Evolutionary conservation across 108 stramenopile species (phyloP).

Genomic region (Cyclotella distinguenda): DNA sequence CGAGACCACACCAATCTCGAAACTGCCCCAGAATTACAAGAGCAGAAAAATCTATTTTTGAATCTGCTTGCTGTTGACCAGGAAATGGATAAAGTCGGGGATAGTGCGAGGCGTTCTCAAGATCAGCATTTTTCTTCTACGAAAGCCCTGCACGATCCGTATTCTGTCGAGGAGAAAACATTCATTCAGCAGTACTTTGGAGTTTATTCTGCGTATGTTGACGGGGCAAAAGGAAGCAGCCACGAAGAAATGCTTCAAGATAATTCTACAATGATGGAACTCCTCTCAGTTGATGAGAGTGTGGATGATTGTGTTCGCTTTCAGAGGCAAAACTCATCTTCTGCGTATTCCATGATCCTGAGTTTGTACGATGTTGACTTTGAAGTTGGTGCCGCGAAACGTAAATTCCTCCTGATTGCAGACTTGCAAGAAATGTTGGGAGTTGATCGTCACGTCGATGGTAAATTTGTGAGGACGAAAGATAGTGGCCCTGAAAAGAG

Average conservation of each 20-base stretch:
- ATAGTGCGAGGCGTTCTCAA: not conserved
- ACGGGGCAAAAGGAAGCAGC: slow-evolving; percentile 1
- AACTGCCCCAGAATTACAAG: slow-evolving; percentile 24
- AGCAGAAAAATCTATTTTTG: slow-evolving; percentile 21
- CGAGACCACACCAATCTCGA: slow-evolving; percentile 4
- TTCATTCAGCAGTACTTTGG: slow-evolving; percentile 17
- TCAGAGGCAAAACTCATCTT: slow-evolving; percentile 9
- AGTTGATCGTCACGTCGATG: slow-evolving; percentile 28
- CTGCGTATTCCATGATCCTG: slow-evolving; percentile 19
- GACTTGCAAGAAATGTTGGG: slow-evolving; percentile 44
- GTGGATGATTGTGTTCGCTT: slow-evolving; percentile 29
- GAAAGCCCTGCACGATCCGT: slow-evolving; percentile 30
- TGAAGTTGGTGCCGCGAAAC: slow-evolving; percentile 37
- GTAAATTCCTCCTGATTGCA: slow-evolving; percentile 21
- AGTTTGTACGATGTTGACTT: slow-evolving; percentile 29
- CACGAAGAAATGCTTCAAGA: slow-evolving; percentile 6
- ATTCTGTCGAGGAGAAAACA: slow-evolving; percentile 8
- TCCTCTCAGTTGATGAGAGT: slow-evolving; percentile 34
- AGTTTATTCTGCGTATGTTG: slow-evolving; percentile 16
- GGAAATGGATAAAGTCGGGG: slow-evolving; percentile 23
- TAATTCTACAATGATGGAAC: slow-evolving; percentile 30
- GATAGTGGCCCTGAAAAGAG: slow-evolving; percentile 1
- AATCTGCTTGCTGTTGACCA: slow-evolving; percentile 32
- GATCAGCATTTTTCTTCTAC: slow-evolving; percentile 16
- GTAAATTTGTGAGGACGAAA: not conserved